These are phyloP conservation scores for Quercus wislizeni DNA, from an alignment of 306 rosid species.

Conservation along the genomic window DNA sequence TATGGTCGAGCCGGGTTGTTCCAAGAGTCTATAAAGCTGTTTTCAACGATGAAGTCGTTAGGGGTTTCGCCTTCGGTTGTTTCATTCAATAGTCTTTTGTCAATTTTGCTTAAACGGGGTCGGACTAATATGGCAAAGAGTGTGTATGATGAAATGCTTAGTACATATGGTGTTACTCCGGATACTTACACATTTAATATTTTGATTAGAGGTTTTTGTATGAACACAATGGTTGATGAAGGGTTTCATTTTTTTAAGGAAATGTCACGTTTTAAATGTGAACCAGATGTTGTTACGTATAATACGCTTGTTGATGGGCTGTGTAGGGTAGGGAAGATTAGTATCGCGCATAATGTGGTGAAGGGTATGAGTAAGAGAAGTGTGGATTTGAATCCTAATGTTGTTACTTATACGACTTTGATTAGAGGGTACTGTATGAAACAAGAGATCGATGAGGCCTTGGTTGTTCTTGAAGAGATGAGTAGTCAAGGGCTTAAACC, in stretches of 20 bases:
- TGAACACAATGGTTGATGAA: conserved; percentile 67
- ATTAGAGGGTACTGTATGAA: conserved; percentile 74
- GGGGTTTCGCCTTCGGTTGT: conserved; percentile 66
- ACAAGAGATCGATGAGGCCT: conserved; percentile 59
- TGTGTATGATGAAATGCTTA: conserved; percentile 73
- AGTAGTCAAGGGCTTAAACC: conserved; percentile 50
- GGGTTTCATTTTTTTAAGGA: conserved; percentile 65
- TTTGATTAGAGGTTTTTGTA: conserved; percentile 83
- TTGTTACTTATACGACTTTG: conserved; percentile 80
- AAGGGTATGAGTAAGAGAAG: conserved; percentile 67
- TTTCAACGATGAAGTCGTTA: conserved; percentile 51
- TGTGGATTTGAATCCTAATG: conserved; percentile 59
- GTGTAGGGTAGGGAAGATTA: conserved; percentile 73
- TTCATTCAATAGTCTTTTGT: conserved; percentile 55
- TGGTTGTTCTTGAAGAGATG: conserved; percentile 74
- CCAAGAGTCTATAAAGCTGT: conserved; percentile 67
- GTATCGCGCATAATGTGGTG: conserved; percentile 58
- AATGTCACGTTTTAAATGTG: conserved; percentile 47
- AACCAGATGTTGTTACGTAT: conserved; percentile 70
- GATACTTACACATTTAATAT: conserved; percentile 58
- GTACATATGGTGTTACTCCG: conserved; percentile 67
- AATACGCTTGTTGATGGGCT: conserved; percentile 85
- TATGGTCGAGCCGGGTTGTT: conserved; percentile 71
- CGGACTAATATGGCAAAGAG: conserved; percentile 61
- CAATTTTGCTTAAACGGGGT: conserved; percentile 66